Base-by-base conservation (phyloP, 1,284 basidiomycete genomes). In the Phellopilus nigrolimitatus region DNA sequence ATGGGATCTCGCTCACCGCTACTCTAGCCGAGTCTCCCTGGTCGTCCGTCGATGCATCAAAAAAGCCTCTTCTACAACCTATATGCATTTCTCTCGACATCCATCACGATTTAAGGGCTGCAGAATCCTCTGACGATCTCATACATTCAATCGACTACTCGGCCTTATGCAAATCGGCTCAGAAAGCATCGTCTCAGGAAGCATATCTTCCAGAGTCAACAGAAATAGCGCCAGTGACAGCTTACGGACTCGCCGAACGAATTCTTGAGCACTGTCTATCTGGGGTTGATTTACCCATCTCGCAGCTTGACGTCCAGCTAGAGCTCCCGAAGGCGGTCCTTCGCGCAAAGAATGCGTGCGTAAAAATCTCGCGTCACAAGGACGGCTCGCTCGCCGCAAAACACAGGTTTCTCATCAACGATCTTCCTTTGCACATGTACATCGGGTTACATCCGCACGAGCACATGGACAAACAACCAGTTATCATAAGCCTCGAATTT, bases 401-500 rank as follows among this genome's bases (percentile, higher is more conserved):
- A 52, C 52, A 64, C 65, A 37, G 62, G 39, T 69, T 77, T 57
- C 63, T 68, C 43, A 64, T 88, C 5, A 68, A 72, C 15, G 74
- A 77, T 54, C 65, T 91, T 4, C 67, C 71, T 24, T 75, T 80
- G 41, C 71, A 75, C 17, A 73, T 78, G 24, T 76, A 92, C 49
- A 71, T 93, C 42, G 91, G 90, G 0, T 72, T 93, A 42, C 83
- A 90, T 60, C 70, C 77, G 2, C 82, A 80, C 63, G 91, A 93
- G 65, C 70, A 88, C 13, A 63, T 74, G 43, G 79, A 85, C 61
- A 75, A 76, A 60, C 91, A 94, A 62, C 64, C 77, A 27, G 78
- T 92, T n/a, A 69, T 75, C 15, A 67, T 87, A 46, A 81, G 87
- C 57, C 56, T 90, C 15, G 60, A 62, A 5, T 63, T 83, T 15